phyloP scores from a whole-genome alignment of 805 yeast genomes.

The Barnettozyma populi region DNA sequence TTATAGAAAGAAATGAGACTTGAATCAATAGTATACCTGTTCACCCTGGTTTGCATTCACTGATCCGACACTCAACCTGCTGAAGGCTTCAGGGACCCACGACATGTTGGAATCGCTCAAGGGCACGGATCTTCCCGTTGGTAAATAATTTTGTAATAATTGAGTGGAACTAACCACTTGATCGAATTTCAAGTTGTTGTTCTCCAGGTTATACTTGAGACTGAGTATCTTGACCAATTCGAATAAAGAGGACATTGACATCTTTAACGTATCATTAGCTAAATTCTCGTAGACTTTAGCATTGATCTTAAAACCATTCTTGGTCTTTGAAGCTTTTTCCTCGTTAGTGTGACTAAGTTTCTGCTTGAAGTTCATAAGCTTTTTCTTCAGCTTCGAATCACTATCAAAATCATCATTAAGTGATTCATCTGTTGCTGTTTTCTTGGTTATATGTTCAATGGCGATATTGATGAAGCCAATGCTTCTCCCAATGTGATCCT shows the following conservation, averaged over 20 bases:
- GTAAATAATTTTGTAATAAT: conserved; percentile 13
- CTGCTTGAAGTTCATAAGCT: conserved; percentile 13
- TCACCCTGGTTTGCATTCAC: neutral
- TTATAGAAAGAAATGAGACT: conserved; percentile 16
- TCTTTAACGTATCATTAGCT: conserved; percentile 14
- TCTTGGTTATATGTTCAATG: conserved; percentile 29
- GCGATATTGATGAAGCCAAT: conserved; percentile 38
- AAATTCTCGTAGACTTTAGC: conserved; percentile 7
- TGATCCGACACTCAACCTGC: neutral
- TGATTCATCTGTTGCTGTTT: conserved; percentile 3
- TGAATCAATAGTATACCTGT: neutral
- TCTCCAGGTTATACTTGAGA: conserved; percentile 39
- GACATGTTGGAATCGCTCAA: conserved; percentile 10
- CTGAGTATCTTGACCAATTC: conserved; percentile 36
- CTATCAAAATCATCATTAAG: conserved; percentile 8
- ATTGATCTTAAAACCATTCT: conserved; percentile 5
- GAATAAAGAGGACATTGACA: conserved; percentile 35
- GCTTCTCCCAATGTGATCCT: conserved; percentile 39
- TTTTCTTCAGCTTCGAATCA: conserved; percentile 13
- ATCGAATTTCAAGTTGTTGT: conserved; percentile 26
- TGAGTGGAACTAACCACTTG: conserved; percentile 11
- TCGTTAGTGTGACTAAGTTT: conserved; percentile 7
- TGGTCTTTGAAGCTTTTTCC: conserved; percentile 1
- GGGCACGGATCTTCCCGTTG: conserved; percentile 24
- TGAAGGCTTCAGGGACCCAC: conserved; percentile 16